A percentile compares a stretch with the other conserved stretches of the same genome.
phyloP scores from a whole-genome alignment of 306 rosid genomes.

The Rosa chinensis region DNA sequence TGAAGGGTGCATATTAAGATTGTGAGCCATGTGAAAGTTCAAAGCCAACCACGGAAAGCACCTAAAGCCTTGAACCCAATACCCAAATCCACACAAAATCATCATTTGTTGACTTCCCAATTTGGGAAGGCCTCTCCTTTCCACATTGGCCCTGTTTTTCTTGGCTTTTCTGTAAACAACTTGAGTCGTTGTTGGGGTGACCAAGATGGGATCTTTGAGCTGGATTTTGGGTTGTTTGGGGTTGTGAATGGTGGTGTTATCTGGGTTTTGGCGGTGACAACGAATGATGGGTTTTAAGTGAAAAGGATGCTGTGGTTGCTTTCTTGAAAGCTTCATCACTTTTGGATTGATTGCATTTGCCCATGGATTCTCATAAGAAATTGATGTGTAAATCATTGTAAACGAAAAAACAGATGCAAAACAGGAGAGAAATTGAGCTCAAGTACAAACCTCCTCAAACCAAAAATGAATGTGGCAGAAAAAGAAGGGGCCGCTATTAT shows the following conservation, averaged over 20 bases:
- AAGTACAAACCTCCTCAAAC: not conserved
- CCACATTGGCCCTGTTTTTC: slow-evolving; percentile 23
- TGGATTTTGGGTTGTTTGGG: slow-evolving; percentile 23
- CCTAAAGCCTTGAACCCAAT: slow-evolving; percentile 88
- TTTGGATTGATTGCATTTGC: slow-evolving; percentile 14
- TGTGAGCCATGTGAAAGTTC: slow-evolving; percentile 73
- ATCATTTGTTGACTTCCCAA: slow-evolving; percentile 48
- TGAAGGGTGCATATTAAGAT: slow-evolving; percentile 62
- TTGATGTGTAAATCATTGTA: slow-evolving; percentile 48
- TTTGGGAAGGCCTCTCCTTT: slow-evolving; percentile 21
- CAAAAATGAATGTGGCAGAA: not conserved
- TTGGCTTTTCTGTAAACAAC: slow-evolving; percentile 14
- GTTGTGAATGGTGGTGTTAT: slow-evolving; percentile 8
- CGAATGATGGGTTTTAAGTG: slow-evolving; percentile 24
- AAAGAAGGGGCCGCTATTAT: not conserved
- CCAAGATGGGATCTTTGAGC: slow-evolving; percentile 18
- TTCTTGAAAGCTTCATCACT: slow-evolving; percentile 15
- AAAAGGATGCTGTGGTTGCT: not conserved
- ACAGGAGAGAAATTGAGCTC: not conserved
- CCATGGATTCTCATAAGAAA: slow-evolving; percentile 35
- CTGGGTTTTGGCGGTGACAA: slow-evolving; percentile 32
- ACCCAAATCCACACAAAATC: slow-evolving; percentile 78
- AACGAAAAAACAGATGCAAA: not conserved
- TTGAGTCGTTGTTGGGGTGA: slow-evolving; percentile 16
- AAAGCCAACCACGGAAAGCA: slow-evolving; percentile 94